Evolutionary conservation across 495 filamentous ascomycete species (phyloP).

Genomic region (Neurospora sp.): DNA sequence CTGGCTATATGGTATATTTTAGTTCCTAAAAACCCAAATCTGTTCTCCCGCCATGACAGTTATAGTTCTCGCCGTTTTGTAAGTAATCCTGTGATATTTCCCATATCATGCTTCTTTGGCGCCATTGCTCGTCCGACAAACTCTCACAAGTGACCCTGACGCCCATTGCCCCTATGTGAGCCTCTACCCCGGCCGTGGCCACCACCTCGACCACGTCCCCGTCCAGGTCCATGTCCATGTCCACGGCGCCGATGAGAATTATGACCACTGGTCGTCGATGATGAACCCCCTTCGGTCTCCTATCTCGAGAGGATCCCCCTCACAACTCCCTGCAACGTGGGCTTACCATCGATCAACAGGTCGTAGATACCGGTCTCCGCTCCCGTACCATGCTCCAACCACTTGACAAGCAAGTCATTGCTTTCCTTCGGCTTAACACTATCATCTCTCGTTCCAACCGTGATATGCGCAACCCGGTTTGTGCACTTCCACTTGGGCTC

Average conservation of each 20-base stretch:
- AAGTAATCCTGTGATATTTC: background rate
- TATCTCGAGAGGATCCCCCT: conserved; percentile 37
- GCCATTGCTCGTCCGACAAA: background rate
- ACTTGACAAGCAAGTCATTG: conserved; percentile 68
- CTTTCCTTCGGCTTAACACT: conserved; percentile 86
- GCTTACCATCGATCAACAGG: conserved; percentile 35
- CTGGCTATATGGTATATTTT: background rate
- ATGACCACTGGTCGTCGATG: background rate
- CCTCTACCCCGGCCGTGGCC: background rate
- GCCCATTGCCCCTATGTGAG: background rate
- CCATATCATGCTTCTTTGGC: background rate
- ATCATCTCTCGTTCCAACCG: conserved; percentile 65
- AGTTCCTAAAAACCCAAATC: background rate
- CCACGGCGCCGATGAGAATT: background rate
- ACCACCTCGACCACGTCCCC: background rate
- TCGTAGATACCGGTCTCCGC: conserved; percentile 37
- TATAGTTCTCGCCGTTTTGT: background rate
- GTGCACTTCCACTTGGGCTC: conserved; percentile 50
- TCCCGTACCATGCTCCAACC: conserved; percentile 45
- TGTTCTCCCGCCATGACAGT: background rate
- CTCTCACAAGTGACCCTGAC: background rate
- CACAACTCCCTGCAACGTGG: conserved; percentile 29
- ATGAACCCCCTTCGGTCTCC: conserved; percentile 1
- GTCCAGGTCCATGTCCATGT: background rate
- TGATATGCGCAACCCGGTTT: conserved; percentile 79